Evolutionary conservation across 2,329 filamentous ascomycete species (phyloP), one percentile per base, ranked within the genome.

Genomic region (Aspergillus felis): DNA sequence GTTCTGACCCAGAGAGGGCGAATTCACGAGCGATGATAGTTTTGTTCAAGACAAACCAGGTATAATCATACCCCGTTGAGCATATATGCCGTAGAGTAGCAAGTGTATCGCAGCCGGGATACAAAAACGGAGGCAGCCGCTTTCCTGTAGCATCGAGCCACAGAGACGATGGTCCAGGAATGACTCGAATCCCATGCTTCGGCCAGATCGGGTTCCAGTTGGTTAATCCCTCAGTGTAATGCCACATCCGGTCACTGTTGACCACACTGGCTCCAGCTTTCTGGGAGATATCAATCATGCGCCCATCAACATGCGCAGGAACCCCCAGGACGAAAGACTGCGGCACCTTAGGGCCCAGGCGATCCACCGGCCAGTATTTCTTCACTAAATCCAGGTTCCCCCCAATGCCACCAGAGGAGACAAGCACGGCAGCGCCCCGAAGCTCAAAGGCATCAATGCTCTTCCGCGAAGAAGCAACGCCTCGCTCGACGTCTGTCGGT

Each of bases 181-280:
- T 72, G 2, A 87, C 78, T 35, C 84, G 82, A 60, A 87, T 87
- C 22, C 84, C 84, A 63, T 87, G 84, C 14, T 64, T 58, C 0
- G 83, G 84, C 84, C 84, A 87, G 68, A 87, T 85, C 3, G 83
- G 76, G 55, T 86, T 72, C 84, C 84, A 87, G 67, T 87, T 86
- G 54, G 79, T 75, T 10, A 87, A 68, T 0, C 84, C 84, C 64
- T 87, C 84, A 10, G 83, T 86, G 66, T 87, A 87, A 68, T 87
- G 84, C 84, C 84, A 87, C 84, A 87, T 86, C 47, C 84, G 75
- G 64, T 87, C 84, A 51, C 80, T 78, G 70, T 87, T 87, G 73
- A 87, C 77, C 58, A 86, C 65, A 57, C 78, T 74, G 1, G 81
- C 84, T 8, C 84, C 84, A 1, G 75, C 78, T 0, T 65, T 54